Evolutionary conservation across 768 basidiomycete genomes (phyloP).

Genomic region (Boletus tomentosulus): DNA sequence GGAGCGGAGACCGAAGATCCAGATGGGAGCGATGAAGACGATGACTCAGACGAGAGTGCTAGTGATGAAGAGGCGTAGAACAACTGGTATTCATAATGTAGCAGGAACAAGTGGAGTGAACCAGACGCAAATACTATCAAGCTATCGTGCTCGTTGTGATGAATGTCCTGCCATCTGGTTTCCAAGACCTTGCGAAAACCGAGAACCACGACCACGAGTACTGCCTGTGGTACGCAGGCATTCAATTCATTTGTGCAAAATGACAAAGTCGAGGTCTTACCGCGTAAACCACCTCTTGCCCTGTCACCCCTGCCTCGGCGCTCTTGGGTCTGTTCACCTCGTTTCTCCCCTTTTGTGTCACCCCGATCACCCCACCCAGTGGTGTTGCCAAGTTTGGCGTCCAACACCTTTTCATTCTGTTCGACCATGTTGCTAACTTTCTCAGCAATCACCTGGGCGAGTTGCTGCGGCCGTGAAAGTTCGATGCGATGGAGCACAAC

Average conservation of each 20-base stretch:
- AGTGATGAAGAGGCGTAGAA: slow-evolving; percentile 8
- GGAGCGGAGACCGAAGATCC: slow-evolving; percentile 34
- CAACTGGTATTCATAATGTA: not conserved
- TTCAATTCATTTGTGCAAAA: slow-evolving; percentile 1
- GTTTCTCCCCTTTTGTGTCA: slow-evolving; percentile 63
- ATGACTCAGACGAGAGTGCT: slow-evolving; percentile 8
- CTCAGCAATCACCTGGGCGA: slow-evolving; percentile 87
- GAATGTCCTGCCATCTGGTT: slow-evolving; percentile 61
- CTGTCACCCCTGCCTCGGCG: slow-evolving; percentile 69
- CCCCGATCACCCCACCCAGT: slow-evolving; percentile 52
- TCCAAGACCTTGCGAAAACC: slow-evolving; percentile 82
- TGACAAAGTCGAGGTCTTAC: slow-evolving; percentile 32
- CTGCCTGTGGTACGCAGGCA: slow-evolving; percentile 40
- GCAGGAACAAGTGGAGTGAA: not conserved
- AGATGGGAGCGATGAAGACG: slow-evolving; percentile 20
- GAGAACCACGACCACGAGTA: slow-evolving; percentile 65
- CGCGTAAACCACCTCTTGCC: slow-evolving; percentile 51
- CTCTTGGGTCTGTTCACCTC: slow-evolving; percentile 75
- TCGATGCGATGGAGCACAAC: slow-evolving; percentile 93
- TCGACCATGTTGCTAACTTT: slow-evolving; percentile 83
- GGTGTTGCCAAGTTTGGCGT: slow-evolving; percentile 72
- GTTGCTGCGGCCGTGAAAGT: slow-evolving; percentile 79
- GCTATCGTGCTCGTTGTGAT: slow-evolving; percentile 20
- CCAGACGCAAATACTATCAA: not conserved
- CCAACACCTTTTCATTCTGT: slow-evolving; percentile 87